A percentile compares a stretch with the other conserved stretches of the same genome.
These are phyloP conservation scores for Lavandula angustifolia DNA, from an alignment of 257 asterid genomes.

Conservation along the genomic window DNA sequence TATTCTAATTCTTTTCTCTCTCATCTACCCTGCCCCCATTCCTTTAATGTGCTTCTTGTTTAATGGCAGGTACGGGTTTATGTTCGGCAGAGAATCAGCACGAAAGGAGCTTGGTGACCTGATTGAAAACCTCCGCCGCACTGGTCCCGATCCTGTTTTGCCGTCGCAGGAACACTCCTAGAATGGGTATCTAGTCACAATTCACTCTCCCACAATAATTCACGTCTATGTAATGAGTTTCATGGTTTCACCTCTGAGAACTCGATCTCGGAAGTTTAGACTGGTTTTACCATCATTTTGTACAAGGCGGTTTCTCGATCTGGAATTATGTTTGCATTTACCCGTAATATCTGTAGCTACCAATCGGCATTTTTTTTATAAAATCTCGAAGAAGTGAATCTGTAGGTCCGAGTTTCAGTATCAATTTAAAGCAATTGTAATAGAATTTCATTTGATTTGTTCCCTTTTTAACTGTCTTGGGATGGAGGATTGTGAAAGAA, in stretches of 20 bases:
- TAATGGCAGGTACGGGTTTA: conserved; percentile 75
- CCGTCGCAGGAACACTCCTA: conserved; percentile 40
- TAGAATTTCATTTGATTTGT: background rate
- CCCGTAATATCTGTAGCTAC: background rate
- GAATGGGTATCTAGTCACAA: conserved; percentile 20
- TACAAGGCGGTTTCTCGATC: background rate
- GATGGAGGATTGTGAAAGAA: background rate
- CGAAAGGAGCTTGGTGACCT: conserved; percentile 76
- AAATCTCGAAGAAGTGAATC: background rate
- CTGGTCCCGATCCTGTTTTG: conserved; percentile 43
- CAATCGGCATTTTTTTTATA: background rate
- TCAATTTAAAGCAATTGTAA: conserved; percentile 6
- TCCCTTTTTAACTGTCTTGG: background rate
- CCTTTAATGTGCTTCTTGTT: background rate
- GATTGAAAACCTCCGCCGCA: conserved; percentile 69
- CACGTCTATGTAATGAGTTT: background rate
- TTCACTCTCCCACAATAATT: background rate
- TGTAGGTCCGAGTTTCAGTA: background rate
- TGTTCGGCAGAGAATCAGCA: conserved; percentile 90
- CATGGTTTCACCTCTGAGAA: conserved; percentile 3
- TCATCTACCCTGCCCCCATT: background rate
- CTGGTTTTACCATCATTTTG: background rate
- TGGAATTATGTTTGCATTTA: background rate
- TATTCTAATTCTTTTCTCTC: conserved; percentile 17
- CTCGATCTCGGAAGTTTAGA: background rate